Percentiles rank a stretch among this genome's conserved stretches.
Evolutionary conservation across 176 grass and related monocot genomes (phyloP).

Genomic region (Aegilops speltoides): DNA sequence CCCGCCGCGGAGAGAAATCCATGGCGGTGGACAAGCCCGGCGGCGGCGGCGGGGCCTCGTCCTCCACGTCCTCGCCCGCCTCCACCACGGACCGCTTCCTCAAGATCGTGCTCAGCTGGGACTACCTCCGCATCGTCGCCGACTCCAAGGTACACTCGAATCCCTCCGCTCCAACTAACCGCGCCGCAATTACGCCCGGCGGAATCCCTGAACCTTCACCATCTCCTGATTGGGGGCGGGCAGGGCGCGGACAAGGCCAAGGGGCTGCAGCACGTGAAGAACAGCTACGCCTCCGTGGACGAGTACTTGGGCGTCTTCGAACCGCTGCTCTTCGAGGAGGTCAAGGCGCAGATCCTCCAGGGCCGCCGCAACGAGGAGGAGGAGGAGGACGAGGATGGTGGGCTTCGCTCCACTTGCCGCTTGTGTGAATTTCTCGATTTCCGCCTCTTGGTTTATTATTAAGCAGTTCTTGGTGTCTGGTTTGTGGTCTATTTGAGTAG

Average conservation of each 20-base stretch:
- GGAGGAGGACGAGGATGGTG: constrained; percentile 36
- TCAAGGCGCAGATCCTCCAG: constrained; percentile 88
- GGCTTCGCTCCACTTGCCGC: neutral
- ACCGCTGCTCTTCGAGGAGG: constrained; percentile 96
- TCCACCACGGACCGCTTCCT: constrained; percentile 62
- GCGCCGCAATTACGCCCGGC: neutral
- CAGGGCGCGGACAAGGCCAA: constrained; percentile 42
- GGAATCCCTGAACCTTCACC: neutral
- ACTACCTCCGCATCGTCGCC: constrained; percentile 68
- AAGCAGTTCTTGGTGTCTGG: neutral
- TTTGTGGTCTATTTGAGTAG: constrained; percentile 33
- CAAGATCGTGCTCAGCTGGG: constrained; percentile 87
- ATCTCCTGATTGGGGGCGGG: neutral
- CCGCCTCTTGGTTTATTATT: neutral
- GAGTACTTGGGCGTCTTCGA: constrained; percentile 83
- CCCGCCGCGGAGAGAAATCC: neutral
- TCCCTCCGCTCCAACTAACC: neutral
- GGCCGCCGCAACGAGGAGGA: constrained; percentile 53
- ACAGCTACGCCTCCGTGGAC: constrained; percentile 62
- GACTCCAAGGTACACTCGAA: constrained; percentile 55
- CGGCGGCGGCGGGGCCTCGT: neutral
- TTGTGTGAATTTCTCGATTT: neutral
- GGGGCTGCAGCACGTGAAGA: constrained; percentile 56
- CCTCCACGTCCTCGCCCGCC: constrained; percentile 16
- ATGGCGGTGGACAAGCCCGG: constrained; percentile 63